Evolutionary conservation across 1,284 basidiomycete species (phyloP), one percentile per base, ranked within the genome.

Genomic region (Microbotryum silenes-acaulis): DNA sequence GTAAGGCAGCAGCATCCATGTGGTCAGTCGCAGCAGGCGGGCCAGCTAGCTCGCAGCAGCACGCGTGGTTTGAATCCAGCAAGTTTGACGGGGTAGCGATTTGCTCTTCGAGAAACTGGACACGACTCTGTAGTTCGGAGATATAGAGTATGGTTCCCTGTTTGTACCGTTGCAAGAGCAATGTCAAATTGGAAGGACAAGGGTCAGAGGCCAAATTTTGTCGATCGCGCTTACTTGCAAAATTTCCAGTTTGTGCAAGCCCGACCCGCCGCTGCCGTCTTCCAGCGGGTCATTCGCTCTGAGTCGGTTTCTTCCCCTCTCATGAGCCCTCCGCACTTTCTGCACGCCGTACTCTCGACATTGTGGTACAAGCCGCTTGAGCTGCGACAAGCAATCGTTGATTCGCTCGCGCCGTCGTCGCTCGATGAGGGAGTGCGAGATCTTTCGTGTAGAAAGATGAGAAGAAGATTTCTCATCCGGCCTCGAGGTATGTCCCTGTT

Each of bases 351-450:
- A 61, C 49, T 67, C 69, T 29, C 49, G 55, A 44, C 66, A 51
- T 6, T 37, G 56, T 66, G 86, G 85, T 2, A 89, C 85, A 59
- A 89, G 81, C 62, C 78, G 76, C 60, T 82, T 81, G 25, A 89
- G 75, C 1, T 82, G 81, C 6, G 84, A 78, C 10, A 89, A 79
- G 1, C 87, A 85, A 53, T 88, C 85, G 72, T 89, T 89, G 64
- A 89, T 89, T 79, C 88, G 89, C 2, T 86, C 88, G 44, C 87
- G 79, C 20, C 88, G 78, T 0, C 87, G 84, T 71, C 89, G 88
- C 76, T 89, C 87, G 73, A 89, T 89, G 60, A 88, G 83, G 12
- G 85, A 87, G 70, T 89, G 87, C 73, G 88, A 88, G 51, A 87
- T 81, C 72, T 88, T 86, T 61, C 87, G 84, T 75, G 85, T 84